Conservation (phyloP, 106 monocot genomes). For the Allium sativum region DNA sequence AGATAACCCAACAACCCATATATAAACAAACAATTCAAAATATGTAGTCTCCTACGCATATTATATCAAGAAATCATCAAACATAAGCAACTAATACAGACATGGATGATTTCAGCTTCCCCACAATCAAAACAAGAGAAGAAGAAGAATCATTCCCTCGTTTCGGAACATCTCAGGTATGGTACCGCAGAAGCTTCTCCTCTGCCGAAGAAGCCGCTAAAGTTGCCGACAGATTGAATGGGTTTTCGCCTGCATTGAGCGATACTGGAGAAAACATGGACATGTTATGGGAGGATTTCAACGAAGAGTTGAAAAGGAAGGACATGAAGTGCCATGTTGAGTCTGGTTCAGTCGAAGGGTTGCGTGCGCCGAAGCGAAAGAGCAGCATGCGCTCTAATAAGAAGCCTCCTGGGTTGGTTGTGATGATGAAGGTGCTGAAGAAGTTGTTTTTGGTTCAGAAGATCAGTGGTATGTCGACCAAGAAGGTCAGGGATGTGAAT, state of each 20-base stretch:
- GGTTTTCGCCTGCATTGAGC: neutral
- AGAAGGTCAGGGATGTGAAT: neutral
- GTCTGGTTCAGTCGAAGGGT: neutral
- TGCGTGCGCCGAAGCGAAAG: neutral
- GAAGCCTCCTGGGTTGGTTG: slow-evolving; percentile 18
- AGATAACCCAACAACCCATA: neutral
- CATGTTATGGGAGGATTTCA: slow-evolving; percentile 58
- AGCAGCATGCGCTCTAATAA: slow-evolving; percentile 16
- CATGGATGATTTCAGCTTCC: slow-evolving; percentile 50
- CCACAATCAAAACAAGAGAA: slow-evolving; percentile 8
- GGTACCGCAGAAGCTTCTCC: slow-evolving; percentile 4
- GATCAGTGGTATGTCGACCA: slow-evolving; percentile 1
- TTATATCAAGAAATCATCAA: neutral
- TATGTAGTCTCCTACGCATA: neutral
- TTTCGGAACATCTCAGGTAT: slow-evolving; percentile 11
- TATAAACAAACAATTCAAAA: neutral
- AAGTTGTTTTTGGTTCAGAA: slow-evolving; percentile 36
- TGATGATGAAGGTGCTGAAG: slow-evolving; percentile 48
- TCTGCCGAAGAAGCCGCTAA: neutral
- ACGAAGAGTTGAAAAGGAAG: slow-evolving; percentile 25
- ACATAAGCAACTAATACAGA: neutral
- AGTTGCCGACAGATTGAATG: neutral
- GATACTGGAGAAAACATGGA: slow-evolving; percentile 41
- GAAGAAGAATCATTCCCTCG: slow-evolving; percentile 19
- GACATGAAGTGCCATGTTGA: neutral